Evolutionary conservation across 1,139 yeast species (phyloP), one percentile per base, ranked within the genome.

Genomic region (Taphrina confusa): DNA sequence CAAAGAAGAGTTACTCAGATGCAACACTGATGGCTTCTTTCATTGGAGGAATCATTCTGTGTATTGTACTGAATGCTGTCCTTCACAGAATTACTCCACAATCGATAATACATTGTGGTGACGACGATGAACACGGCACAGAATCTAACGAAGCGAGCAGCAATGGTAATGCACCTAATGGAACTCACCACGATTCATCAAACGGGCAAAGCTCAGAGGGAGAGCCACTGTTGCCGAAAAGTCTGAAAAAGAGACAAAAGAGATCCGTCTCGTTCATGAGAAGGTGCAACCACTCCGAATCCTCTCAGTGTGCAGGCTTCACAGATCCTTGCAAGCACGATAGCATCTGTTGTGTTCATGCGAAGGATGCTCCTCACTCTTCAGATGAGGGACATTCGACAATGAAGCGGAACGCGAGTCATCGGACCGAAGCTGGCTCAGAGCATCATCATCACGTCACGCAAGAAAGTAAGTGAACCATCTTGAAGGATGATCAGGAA

Each of bases 361-460:
- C 44, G 12, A 28, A 37, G 42, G 42, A 37, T n/a, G 42, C 40
- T 4, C 22, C 40, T 8, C 40, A 14, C 20, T 11, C 47, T 34
- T 20, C 16, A n/a, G 30, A 23, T 33, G 16, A 37, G 5, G 20
- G 23, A 1, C 23, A 25, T 18, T 37, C 36, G 28, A 40, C 18
- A 18, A 28, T 20, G 16, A 20, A n/a, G n/a, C 33, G 30, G 16
- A 18, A 16, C 42, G 27, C n/a, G 25, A 14, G 8, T 9, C 23
- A 16, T 14, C 51, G 28, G 12, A 16, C 42, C 1, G 42, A 37
- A n/a, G 42, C 42, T 37, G 42, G 25, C 4, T 4, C 45, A 65
- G 95, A 88, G 66, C 96, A 87, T 69, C 96, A 87, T 69, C 91
- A 87, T 68, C 79, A 88, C 31, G 40, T 33, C 12, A 16, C 30